phyloP scores from a whole-genome alignment of 2,329 filamentous ascomycete species.

The Diaporthe sp. region DNA sequence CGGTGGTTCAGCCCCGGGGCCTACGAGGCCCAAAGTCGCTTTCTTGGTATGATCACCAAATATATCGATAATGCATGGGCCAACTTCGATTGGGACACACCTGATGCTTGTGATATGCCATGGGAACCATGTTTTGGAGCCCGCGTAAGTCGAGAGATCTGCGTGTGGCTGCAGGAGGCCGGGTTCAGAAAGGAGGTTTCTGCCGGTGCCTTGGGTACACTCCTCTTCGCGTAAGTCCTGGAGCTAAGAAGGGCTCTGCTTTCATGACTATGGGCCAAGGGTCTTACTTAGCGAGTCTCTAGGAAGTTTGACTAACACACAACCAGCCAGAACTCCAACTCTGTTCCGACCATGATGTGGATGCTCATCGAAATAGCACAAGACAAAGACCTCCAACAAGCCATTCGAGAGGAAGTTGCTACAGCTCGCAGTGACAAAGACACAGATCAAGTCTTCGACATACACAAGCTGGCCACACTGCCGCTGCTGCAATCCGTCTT shows the following conservation, averaged over 20 bases:
- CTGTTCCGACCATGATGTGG: constrained; percentile 36
- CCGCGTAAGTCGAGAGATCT: constrained; percentile 28
- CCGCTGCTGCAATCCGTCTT: constrained; percentile 43
- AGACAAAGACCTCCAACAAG: constrained; percentile 28
- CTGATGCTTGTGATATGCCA: constrained; percentile 22
- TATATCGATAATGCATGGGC: constrained; percentile 7
- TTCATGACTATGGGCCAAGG: not conserved
- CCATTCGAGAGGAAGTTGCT: constrained; percentile 29
- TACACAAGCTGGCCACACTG: constrained; percentile 36
- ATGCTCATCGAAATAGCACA: constrained; percentile 36
- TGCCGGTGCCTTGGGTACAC: not conserved
- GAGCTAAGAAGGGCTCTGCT: not conserved
- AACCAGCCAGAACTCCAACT: constrained; percentile 31
- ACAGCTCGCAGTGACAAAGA: not conserved
- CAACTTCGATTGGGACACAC: constrained; percentile 32
- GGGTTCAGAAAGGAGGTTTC: constrained; percentile 1
- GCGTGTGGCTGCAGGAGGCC: constrained; percentile 27
- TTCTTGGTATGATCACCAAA: constrained; percentile 17
- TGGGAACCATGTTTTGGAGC: constrained; percentile 39
- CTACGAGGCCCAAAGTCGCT: constrained; percentile 29
- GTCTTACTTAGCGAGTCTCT: not conserved
- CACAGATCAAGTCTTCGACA: constrained; percentile 34
- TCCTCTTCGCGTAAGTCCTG: constrained; percentile 29
- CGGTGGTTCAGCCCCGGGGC: constrained; percentile 34
- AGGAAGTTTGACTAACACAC: not conserved